Evolutionary conservation across 140 eudicot genomes (phyloP), one percentile per base, ranked within the genome.

Genomic region (Bidens hawaiensis): DNA sequence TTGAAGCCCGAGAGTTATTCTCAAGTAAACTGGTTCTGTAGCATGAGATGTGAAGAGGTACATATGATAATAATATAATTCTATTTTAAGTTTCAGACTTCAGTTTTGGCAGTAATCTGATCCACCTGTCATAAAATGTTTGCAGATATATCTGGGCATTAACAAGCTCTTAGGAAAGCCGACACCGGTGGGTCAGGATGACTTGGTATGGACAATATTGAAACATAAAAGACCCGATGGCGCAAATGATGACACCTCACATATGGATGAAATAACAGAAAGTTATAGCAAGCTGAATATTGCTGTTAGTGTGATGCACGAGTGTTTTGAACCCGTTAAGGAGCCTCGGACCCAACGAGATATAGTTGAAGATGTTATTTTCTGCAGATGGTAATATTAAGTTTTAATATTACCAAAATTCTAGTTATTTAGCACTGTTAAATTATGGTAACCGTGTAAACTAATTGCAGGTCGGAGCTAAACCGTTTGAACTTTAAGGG

Each of bases 281-380:
- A 78, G 51, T 60, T 83, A 78, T 62, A 71, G 84, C 77, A 87
- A 87, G 74, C 89, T 87, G 27, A 78, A 74, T 70, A 75, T 87
- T 22, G 95, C 95, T 54, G 72, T 87, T 36, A 69, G 73, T 51
- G 93, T 87, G 63, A 82, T 89, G 91, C 90, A 85, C 46, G 97
- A 89, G 59, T 89, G 95, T 72, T 85, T 89, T 69, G 79, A 82
- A 50, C 91, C 97, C 6, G 84, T 83, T 48, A 78, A 78, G 62
- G 97, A 89, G 68, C 86, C 95, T 73, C 68, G 78, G 11, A 81
- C 85, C 51, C 79, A 67, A 65, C 74, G 78, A 57, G 97, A 85
- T 76, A 71, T 89, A 62, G 81, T 89, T n/a, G 89, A 89, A 73
- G 97, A 89, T 78, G 86, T 85, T 30, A 78, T 89, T 31, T 85